Evolutionary conservation across 345 rosid genomes (phyloP).

Genomic region (Syzygium oleosum): DNA sequence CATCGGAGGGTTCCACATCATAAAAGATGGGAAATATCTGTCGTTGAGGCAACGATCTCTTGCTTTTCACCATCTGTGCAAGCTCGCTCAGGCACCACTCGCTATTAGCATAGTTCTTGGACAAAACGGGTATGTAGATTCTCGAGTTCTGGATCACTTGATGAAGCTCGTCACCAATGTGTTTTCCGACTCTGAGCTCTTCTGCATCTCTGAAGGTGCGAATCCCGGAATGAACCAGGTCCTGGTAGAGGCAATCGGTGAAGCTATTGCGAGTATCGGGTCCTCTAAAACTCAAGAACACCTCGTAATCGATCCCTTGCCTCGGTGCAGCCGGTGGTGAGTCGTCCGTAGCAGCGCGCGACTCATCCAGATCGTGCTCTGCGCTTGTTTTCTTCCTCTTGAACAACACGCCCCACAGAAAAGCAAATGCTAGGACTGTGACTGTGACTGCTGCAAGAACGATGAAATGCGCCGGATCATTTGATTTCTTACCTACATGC

Average conservation of each 20-base stretch:
- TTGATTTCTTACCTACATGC: not conserved
- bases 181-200: not conserved
- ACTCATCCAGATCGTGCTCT: not conserved
- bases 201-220: conserved; percentile 1
- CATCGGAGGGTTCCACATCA: not conserved
- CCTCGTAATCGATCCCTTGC: not conserved
- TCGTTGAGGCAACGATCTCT: not conserved
- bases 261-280: not conserved
- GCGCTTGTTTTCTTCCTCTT: not conserved
- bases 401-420: not conserved
- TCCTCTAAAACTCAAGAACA: conserved; percentile 7
- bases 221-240: not conserved
- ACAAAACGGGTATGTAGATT: not conserved
- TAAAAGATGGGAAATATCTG: conserved; percentile 1
- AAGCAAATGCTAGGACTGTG: not conserved
- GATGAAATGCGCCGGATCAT: not conserved
- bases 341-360: not conserved
- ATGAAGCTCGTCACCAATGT: not conserved
- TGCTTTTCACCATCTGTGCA: conserved; percentile 1
- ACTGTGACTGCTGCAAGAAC: not conserved
- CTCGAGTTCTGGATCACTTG: not conserved
- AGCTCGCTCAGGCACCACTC: not conserved
- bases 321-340: not conserved
- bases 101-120: not conserved
- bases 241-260: not conserved